Evolutionary conservation across 306 rosid genomes (phyloP), one percentile per base, ranked within the genome.

Genomic region (Geum urbanum): DNA sequence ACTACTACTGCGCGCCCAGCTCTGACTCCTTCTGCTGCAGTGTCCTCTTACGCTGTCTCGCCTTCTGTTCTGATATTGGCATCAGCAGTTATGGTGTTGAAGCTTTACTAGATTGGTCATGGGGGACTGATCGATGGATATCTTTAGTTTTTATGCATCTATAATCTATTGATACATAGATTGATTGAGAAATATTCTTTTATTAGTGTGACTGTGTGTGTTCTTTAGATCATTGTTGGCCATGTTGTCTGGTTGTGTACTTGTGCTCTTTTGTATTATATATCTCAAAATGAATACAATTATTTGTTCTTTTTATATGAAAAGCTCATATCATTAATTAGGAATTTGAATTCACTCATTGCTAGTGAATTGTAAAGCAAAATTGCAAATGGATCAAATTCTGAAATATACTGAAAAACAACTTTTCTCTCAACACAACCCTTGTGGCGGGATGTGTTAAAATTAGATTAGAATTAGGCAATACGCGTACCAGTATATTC

Each of bases 21-120:
- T 67, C 58, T 88, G 61, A 84, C 84, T 52, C 92, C 96, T 7
- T 90, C 98, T 5, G 75, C 84, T 24, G 87, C 90, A 50, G 3
- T 60, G 9, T 45, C 76, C 13, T 82, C 87, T 51, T 66, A 73
- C 71, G 62, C 46, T 62, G 20, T 80, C 66, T 74, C 91, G 9
- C 65, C 87, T 46, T 67, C 73, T 59, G 27, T 83, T 77, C 64
- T 89, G 46, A 72, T 89, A 9, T 46, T 84, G 45, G 81, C 82
- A 9, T 50, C 83, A 1, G 89, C 80, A 41, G 43, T 72, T 63
- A 65, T 74, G 14, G 53, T 73, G 72, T 55, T 91, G 71, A 85
- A 79, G 47, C 61, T 75, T 69, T 80, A 69, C 64, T 84, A 85
- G 78, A 56, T 27, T 76, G 15, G 12, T 71, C 57, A 24, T 40